Evolutionary conservation across 495 filamentous ascomycete species (phyloP).

Genomic region (Aspergillus leporis): DNA sequence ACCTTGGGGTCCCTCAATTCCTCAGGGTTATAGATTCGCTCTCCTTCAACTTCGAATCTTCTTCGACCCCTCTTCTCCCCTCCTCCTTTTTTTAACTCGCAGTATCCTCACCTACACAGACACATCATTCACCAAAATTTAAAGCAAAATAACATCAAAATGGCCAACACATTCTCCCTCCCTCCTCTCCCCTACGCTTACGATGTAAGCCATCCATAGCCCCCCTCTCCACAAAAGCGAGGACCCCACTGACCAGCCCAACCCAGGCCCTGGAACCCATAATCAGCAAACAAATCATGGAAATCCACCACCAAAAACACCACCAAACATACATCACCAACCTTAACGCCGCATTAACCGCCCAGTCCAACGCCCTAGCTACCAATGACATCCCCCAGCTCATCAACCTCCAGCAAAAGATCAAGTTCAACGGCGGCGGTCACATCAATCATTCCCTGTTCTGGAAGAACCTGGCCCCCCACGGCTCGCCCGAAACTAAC

Average conservation of each 20-base stretch:
- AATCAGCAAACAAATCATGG: slow-evolving; percentile 96
- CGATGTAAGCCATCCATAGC: slow-evolving; percentile 35
- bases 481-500: slow-evolving; percentile 62
- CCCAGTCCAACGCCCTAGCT: slow-evolving; percentile 48
- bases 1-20: background rate
- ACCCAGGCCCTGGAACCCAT: slow-evolving; percentile 79
- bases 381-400: slow-evolving; percentile 54
- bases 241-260: too few species aligned
- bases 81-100: background rate
- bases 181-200: slow-evolving; percentile 47
- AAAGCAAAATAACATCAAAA: slow-evolving; percentile 9
- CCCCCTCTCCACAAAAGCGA: too few species aligned
- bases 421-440: slow-evolving; percentile 95
- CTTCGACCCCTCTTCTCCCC: background rate
- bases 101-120: background rate
- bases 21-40: background rate
- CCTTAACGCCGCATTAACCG: slow-evolving; percentile 54
- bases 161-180: slow-evolving; percentile 30
- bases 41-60: background rate
- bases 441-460: slow-evolving; percentile 93
- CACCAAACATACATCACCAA: slow-evolving; percentile 68
- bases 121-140: background rate
- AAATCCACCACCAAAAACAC: slow-evolving; percentile 71
- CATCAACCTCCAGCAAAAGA: slow-evolving; percentile 74
- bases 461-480: slow-evolving; percentile 86